Conservation (phyloP, 352 stramenopile species). For the Pythium aphanidermatum region DNA sequence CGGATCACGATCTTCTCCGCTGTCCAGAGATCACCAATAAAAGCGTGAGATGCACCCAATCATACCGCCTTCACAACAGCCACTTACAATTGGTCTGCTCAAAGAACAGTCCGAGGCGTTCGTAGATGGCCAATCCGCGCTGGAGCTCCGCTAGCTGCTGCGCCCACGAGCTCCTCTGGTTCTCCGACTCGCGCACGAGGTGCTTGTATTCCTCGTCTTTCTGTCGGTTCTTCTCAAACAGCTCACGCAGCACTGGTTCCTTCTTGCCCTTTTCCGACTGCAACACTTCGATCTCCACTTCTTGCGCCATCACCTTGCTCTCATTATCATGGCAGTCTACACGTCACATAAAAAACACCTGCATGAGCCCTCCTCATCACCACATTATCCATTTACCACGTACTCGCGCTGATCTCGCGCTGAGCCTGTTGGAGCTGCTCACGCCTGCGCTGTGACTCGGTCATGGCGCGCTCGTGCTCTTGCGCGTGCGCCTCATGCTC, state of each 20-base stretch:
- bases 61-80: neutral
- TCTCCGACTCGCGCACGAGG: conserved; percentile 26
- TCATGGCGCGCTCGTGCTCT: conserved; percentile 9
- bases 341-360: neutral
- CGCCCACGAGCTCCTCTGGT: conserved; percentile 32
- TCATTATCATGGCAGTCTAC: conserved; percentile 30
- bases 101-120: conserved; percentile 62
- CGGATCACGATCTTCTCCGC: conserved; percentile 55
- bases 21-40: conserved; percentile 14
- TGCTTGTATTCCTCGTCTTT: conserved; percentile 55
- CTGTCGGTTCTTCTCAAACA: conserved; percentile 50
- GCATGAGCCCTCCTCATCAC: neutral
- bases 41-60: too few species aligned
- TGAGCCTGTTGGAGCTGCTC: conserved; percentile 18
- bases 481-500: conserved; percentile 12
- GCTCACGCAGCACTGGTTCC: conserved; percentile 52
- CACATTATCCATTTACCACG: neutral
- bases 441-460: conserved; percentile 18
- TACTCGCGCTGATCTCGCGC: conserved; percentile 12
- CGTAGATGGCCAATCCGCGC: conserved; percentile 59
- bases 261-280: conserved; percentile 47
- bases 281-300: conserved; percentile 62
- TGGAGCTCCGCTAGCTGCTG: conserved; percentile 56
- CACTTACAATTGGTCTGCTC: conserved; percentile 46
- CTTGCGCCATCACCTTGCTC: conserved; percentile 38